Evolutionary conservation across 805 yeast species (phyloP).

Genomic region (Clavispora phyllophila): DNA sequence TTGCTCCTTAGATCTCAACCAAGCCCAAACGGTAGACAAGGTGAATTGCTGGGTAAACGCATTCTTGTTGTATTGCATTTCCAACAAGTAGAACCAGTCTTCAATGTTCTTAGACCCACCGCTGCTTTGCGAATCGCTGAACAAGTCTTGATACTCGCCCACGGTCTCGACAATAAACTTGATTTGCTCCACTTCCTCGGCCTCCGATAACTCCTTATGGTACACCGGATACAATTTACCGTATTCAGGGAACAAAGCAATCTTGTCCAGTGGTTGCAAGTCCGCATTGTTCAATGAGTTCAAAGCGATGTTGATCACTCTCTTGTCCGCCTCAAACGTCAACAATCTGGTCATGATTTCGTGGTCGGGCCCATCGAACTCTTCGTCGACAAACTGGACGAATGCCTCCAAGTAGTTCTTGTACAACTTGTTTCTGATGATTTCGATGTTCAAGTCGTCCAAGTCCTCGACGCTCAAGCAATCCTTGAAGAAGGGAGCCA

Average conservation of each 20-base stretch:
- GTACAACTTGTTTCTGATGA: conserved; percentile 85
- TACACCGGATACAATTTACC: conserved; percentile 77
- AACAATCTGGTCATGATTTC: conserved; percentile 77
- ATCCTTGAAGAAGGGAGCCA: conserved; percentile 93
- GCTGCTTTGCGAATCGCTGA: conserved; percentile 34
- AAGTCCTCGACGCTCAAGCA: conserved; percentile 83
- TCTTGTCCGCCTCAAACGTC: conserved; percentile 90
- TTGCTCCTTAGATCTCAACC: conserved; percentile 94
- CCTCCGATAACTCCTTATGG: conserved; percentile 60
- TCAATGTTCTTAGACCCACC: conserved; percentile 62
- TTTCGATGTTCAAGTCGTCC: conserved; percentile 93
- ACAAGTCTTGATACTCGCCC: conserved; percentile 61
- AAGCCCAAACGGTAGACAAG: conserved; percentile 87
- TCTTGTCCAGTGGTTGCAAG: conserved; percentile 66
- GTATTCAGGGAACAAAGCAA: conserved; percentile 67
- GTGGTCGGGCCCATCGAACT: conserved; percentile 68
- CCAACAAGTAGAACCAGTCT: conserved; percentile 89
- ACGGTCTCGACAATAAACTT: conserved; percentile 58
- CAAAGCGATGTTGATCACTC: conserved; percentile 85
- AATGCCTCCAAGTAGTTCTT: conserved; percentile 92
- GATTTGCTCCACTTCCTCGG: conserved; percentile 84
- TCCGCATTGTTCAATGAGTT: conserved; percentile 82
- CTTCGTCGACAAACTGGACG: conserved; percentile 52
- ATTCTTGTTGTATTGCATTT: conserved; percentile 86
- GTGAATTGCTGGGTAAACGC: conserved; percentile 97